phyloP scores from a whole-genome alignment of 805 yeast species.

The Ascoidea rubescens region DNA sequence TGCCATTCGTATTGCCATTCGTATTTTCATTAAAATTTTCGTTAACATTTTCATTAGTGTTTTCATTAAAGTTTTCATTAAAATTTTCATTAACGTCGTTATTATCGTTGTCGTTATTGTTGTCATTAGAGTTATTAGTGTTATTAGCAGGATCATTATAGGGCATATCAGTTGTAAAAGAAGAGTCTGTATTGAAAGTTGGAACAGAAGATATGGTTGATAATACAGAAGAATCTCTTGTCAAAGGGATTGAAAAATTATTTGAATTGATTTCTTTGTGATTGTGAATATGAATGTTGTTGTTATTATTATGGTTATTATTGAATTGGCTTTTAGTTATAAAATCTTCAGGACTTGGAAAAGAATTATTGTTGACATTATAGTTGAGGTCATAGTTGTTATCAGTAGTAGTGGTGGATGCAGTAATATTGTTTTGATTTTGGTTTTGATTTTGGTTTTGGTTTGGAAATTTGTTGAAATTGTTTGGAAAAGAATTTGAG shows the following conservation, averaged over 20 bases:
- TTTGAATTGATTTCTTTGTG: too few species aligned
- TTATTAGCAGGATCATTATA: background rate
- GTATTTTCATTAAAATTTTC: background rate
- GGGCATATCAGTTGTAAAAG: background rate
- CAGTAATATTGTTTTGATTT: background rate
- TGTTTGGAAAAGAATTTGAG: background rate
- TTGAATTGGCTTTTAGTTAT: too few species aligned
- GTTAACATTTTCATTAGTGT: too few species aligned
- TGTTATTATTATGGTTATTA: too few species aligned
- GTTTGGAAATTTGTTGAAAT: background rate
- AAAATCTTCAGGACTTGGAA: background rate
- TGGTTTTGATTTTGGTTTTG: background rate
- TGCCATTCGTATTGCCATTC: background rate
- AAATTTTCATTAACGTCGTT: too few species aligned
- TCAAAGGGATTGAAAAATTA: background rate
- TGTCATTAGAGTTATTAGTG: background rate
- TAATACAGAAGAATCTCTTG: background rate
- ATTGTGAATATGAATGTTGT: too few species aligned
- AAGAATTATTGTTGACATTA: background rate
- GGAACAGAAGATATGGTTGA: background rate
- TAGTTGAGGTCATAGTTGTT: background rate
- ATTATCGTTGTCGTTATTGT: too few species aligned
- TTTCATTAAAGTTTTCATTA: too few species aligned
- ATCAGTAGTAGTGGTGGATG: background rate
- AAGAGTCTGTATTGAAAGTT: background rate